Base-by-base conservation (phyloP, 345 rosid genomes). In the Melaleuca quinquenervia region DNA sequence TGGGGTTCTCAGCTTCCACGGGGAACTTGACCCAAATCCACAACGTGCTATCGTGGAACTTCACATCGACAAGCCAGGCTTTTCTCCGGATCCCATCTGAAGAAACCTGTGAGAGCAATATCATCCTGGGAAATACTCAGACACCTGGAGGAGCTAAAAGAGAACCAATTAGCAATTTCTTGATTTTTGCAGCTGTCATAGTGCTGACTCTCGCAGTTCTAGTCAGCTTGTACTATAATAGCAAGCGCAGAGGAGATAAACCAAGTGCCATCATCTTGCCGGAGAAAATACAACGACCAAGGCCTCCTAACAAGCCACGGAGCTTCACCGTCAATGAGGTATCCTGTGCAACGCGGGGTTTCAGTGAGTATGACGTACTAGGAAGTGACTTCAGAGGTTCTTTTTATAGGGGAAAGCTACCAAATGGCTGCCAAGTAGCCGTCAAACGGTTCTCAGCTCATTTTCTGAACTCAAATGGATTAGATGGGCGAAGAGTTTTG, bases 1-100 rank as follows among this genome's bases (percentile, higher is more conserved):
- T 93, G 18, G 93, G 94, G 54, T 93, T 93, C 88, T 91, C 94
- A 1, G 92, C 94, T 83, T 91, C 94, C 36, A 93, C 91, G 7
- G 92, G 93, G 5, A 90, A 90, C 52, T 82, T 82, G 86, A 91
- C 92, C 11, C 92, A 91, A 84, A 88, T 91, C 83, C 93, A 93
- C 55, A 87, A 82, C n/a, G 52, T 90, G 13, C 89, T 84, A 24
- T 90, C 93, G 2, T 90, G 94, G 92, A 91, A 90, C 88, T 90
- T 93, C 87, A 87, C 90, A 13, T 84, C 92, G 36, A 89, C 88
- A 5, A 93, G 91, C 88, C 92, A 87, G 60, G 92, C 94, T 84
- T 89, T 85, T 18, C 93, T 91, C 36, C 91, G 88, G 5, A 55
- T 90, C 55, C 93, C 93, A 2, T 86, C 93, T 1, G 15, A 84